Evolutionary conservation across 148 eudicot genomes (phyloP), one percentile per base, ranked within the genome.

Genomic region (Rhododendron williamsianum): DNA sequence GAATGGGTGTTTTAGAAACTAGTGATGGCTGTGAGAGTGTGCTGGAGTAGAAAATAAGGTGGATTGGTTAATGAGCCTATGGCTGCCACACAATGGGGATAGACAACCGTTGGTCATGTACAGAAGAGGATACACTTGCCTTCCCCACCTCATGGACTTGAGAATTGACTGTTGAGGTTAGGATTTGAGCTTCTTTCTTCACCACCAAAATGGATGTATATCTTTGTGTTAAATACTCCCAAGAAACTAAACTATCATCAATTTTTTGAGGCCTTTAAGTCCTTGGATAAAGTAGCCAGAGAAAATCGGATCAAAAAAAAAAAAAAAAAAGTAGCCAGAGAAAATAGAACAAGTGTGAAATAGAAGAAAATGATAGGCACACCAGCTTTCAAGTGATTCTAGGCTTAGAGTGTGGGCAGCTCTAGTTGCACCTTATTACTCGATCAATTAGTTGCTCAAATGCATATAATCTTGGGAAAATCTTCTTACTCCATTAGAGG

Each of bases 1-100:
- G 76, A 82, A 12, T 41, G 36, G 7, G 72, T 23, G 10, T 30
- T 9, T 71, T 16, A 60, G 10, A 35, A 15, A 45, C 71, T 21
- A 11, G 78, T n/a, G 38, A 35, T 45, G 77, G n/a, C 7, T 67
- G 23, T 67, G 60, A 11, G 11, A 4, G 45, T 81, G 35, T 18
- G 9, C 25, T 9, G 38, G 83, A 49, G 85, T 21, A 7, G 11
- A 52, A 72, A 51, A 43, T 16, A 12, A 48, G 49, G 69, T 51
- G 69, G 81, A 6, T 25, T 52, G 81, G 15, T 36, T 54, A 21
- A 54, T 23, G 81, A 38, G 36, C 2, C 6, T 9, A 11, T 36
- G 38, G 12, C 16, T 80, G 38, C 86, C 86, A 84, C 86, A 74
- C 81, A 76, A 0, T 74, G 48, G 36, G 25, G 81, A 76, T 74